Conservation (phyloP, 495 filamentous ascomycete genomes). For the Elasticomyces elasticus region DNA sequence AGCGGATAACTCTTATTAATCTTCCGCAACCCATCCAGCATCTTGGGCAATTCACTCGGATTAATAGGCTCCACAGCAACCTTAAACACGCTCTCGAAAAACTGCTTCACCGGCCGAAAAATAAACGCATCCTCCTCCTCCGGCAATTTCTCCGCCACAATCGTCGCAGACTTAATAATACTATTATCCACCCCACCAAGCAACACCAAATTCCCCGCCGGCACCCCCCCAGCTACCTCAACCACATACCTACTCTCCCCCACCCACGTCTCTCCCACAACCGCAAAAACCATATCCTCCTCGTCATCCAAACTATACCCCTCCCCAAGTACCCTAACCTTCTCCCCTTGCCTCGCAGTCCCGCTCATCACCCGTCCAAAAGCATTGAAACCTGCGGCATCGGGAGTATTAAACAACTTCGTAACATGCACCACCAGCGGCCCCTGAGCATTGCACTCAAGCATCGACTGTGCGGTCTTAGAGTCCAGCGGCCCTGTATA, state of each 20-base stretch:
- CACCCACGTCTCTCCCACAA: conserved; percentile 80
- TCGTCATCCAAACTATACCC: conserved; percentile 95
- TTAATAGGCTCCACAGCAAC: conserved; percentile 97
- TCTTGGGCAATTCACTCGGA: conserved; percentile 96
- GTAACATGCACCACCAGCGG: conserved; percentile 83
- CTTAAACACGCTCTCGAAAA: conserved; percentile 96
- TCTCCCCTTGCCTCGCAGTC: conserved; percentile 67
- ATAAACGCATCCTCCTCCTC: conserved; percentile 88
- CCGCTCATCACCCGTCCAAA: conserved; percentile 93
- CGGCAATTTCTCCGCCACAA: conserved; percentile 71
- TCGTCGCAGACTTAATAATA: conserved; percentile 93
- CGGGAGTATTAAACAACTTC: conserved; percentile 79
- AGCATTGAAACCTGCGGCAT: conserved; percentile 78
- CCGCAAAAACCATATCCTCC: conserved; percentile 92
- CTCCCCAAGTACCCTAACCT: conserved; percentile 87
- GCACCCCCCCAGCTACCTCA: conserved; percentile 77
- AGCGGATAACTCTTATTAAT: conserved; percentile 97
- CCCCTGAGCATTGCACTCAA: conserved; percentile 75
- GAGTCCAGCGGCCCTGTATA: conserved; percentile 95
- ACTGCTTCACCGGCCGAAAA: conserved; percentile 84
- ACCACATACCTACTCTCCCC: conserved; percentile 92
- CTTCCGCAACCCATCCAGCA: conserved; percentile 92
- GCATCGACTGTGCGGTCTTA: conserved; percentile 69
- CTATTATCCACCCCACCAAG: conserved; percentile 91
- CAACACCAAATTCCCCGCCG: conserved; percentile 91